Evolutionary conservation across 2,329 filamentous ascomycete genomes (phyloP), one percentile per base, ranked within the genome.

Genomic region (Aaosphaeria arxii): DNA sequence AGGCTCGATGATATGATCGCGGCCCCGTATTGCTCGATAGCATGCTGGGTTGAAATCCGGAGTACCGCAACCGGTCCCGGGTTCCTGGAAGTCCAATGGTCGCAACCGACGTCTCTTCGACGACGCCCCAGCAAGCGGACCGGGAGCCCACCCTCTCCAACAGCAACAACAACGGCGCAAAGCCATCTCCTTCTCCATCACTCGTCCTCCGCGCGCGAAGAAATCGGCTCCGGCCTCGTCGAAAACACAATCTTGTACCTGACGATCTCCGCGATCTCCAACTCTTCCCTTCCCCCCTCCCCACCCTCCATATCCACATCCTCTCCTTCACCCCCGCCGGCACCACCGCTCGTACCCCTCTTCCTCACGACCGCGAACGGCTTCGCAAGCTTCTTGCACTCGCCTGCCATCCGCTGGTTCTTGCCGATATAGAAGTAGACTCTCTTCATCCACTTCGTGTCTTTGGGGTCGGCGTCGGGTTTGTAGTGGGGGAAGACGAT

Each of bases 211-310:
- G 7, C 39, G 24, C 17, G 9, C 39, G 7, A 11, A 40, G 11
- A n/a, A 40, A 96, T 88, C 41, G 92, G 92, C 72, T 97, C 92
- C 5, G 92, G 92, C 42, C 92, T 79, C 51, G 81, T 81, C 13
- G 86, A 86, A 71, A 97, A 97, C 41, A 95, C 73, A 56, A 97
- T 75, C 75, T 95, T 96, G 66, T 87, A 88, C 74, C 85, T 87
- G 54, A 97, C 79, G 58, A 97, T 83, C 70, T 96, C 92, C 44
- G 91, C 84, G 55, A 97, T 81, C 73, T 96, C 91, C 45, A 96
- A 67, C 47, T 86, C 82, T 45, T 76, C 74, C 11, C 52, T 53
- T 7, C 9, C 24, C 38, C 53, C n/a, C 50, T 47, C 51, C 28
- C 33, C 51, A 5, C 49, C 57, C 11, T 43, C 51, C 28, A 45